Evolutionary conservation across 345 rosid genomes (phyloP).

Genomic region (Brassica carinata): DNA sequence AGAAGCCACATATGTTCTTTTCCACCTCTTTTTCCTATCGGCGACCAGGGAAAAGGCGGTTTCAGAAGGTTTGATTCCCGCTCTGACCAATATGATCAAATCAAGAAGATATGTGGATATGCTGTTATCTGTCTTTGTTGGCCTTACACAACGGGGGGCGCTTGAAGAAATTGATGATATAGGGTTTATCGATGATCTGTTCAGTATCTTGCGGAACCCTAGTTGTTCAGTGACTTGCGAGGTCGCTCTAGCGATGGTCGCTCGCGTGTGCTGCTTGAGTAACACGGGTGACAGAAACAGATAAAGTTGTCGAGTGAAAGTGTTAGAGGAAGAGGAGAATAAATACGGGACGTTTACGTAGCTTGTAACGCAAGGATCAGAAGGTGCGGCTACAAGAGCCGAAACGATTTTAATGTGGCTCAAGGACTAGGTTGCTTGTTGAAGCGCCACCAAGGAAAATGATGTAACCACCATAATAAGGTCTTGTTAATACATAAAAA

Average conservation of each 20-base stretch:
- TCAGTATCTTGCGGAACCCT: neutral
- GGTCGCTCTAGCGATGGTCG: conserved; percentile 22
- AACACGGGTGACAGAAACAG: conserved; percentile 23
- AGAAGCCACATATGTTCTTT: conserved; percentile 48
- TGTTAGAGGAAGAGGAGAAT: conserved; percentile 41
- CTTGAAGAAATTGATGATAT: conserved; percentile 46
- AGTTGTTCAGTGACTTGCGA: neutral
- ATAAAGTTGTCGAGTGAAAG: conserved; percentile 24
- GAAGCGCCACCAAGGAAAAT: too few species aligned
- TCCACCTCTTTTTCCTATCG: conserved; percentile 33
- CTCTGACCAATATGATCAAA: conserved; percentile 43
- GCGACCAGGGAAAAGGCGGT: conserved; percentile 50
- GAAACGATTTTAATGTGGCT: conserved; percentile 41
- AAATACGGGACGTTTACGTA: conserved; percentile 36
- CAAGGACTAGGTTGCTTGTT: too few species aligned
- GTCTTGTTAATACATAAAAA: neutral
- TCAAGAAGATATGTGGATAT: conserved; percentile 39
- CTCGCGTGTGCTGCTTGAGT: conserved; percentile 36
- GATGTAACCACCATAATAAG: neutral
- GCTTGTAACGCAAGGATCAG: conserved; percentile 45
- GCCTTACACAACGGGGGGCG: conserved; percentile 43
- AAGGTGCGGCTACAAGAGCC: conserved; percentile 64
- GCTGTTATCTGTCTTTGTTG: conserved; percentile 50
- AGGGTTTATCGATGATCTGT: conserved; percentile 46
- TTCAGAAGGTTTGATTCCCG: conserved; percentile 46